Evolutionary conservation across 352 stramenopile genomes (phyloP), one percentile per base, ranked within the genome.

Genomic region (Phytopythium kandeliae): DNA sequence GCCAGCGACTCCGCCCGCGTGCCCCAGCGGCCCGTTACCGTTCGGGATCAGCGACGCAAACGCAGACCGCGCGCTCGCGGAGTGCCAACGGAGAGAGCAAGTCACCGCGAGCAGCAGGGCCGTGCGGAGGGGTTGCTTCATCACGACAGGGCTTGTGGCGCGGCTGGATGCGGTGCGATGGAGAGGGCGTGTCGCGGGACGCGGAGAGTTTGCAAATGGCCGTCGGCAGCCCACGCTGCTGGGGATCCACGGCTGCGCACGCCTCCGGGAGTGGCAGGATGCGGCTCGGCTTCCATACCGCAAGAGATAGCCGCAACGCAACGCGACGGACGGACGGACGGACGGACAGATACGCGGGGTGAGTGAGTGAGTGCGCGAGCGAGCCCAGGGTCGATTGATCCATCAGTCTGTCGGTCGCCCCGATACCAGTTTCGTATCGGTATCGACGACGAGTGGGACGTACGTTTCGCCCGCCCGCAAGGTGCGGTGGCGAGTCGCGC

Each of bases 1-100:
- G 6, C 80, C 80, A 13, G 78, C 76, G 1, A 51, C 51, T 9
- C 51, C 9, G 35, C 75, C 79, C 33, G 57, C 46, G 42, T 93
- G 83, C 4, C 83, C 83, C 9, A 93, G 30, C 9, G 91, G 65
- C 0, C 54, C 59, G 3, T 63, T 56, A 34, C 60, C 78, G 36
- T 90, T 94, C 4, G 83, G 83, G 19, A 94, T 63, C 7, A 58
- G 66, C 41, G 70, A 41, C 9, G 89, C 73, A 37, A 84, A 91
- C 8, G 58, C 59, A 28, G 69, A 74, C 11, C 56, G 69, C 22
- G 61, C 71, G 15, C 61, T 28, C 30, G 24, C 51, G 11, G 19
- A n/a, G 5, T 15, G 31, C 2, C 17, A 31, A 7, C 12, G 19
- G 17, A 31, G 0, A 17, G 11, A 28, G 10, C 48, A 46, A 3